Base-by-base conservation (phyloP, 306 rosid genomes). In the Sicyos baderoa region DNA sequence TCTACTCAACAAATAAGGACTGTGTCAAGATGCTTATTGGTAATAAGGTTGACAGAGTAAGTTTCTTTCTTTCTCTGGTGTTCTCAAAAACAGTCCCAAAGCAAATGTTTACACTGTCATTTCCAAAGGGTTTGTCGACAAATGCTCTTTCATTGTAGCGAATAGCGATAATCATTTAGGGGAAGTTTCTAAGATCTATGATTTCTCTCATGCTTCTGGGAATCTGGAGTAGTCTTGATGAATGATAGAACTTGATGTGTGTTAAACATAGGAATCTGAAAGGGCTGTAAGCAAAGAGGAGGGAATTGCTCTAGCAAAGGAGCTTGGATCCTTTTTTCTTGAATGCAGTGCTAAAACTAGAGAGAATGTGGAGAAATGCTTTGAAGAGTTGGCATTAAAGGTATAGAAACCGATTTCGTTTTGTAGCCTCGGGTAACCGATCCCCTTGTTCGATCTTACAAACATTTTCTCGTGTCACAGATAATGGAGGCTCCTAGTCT, bases 331-430 rank as follows among this genome's bases (percentile, higher is more conserved):
- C 27, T 27, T 78, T 84, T 93, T 93, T 79, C 82, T 81, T 35
- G 99, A 93, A 82, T 93, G 99, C 54, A 93, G 99, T 74, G 99
- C 99, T 59, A 93, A 86, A 81, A 93, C 97, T 29, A 76, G 96
- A 81, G 90, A 90, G 74, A 93, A 93, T 45, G 99, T 90, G 78
- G 96, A 85, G 78, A 79, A 65, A 25, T 90, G 97, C 86, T 93
- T 93, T 23, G 81, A 93, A 82, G 95, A 90, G 70, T 96, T 93
- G 78, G 84, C 95, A 42, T 77, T 86, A 21, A 90, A 90, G 99
- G 99, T 93, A 85, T 2, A n/a, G 10, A 13, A 52, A 44, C 7
- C 21, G 8, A 6, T 14, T 22, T 47, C 55, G 0, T 48, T 37
- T 66, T 14, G 19, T 47, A 22, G 21, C 4, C 19, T 22, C 42